phyloP scores from a whole-genome alignment of 2,329 filamentous ascomycete genomes.

The Nothomitra cinnamomea region DNA sequence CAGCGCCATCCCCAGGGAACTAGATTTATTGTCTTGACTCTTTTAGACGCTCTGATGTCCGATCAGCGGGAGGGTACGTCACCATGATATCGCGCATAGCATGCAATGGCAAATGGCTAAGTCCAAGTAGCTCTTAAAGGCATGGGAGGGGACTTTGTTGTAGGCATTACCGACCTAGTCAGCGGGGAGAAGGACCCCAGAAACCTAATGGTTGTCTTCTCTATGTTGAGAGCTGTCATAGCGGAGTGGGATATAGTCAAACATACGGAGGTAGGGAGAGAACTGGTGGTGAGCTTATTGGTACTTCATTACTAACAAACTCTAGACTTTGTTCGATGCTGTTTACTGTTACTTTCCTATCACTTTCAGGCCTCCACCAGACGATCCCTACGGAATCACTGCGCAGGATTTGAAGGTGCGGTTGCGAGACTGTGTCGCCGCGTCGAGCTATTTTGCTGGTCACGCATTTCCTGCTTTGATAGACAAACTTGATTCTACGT shows the following conservation, averaged over 20 bases:
- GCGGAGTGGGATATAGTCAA: conserved; percentile 47
- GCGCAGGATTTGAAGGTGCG: conserved; percentile 50
- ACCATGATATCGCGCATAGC: neutral
- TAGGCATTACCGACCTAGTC: conserved; percentile 45
- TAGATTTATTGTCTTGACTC: conserved; percentile 42
- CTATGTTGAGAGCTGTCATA: conserved; percentile 47
- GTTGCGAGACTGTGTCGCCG: conserved; percentile 45
- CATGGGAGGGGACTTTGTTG: conserved; percentile 41
- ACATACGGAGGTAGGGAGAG: conserved; percentile 35
- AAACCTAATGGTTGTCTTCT: conserved; percentile 55
- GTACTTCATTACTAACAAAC: neutral
- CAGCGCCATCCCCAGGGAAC: conserved; percentile 46
- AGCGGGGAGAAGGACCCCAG: conserved; percentile 52
- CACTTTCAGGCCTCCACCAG: conserved; percentile 50
- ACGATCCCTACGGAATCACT: conserved; percentile 53
- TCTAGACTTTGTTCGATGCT: conserved; percentile 40
- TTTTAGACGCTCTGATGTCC: conserved; percentile 44
- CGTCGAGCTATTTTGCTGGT: conserved; percentile 44
- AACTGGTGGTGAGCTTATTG: neutral
- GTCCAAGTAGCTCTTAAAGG: conserved; percentile 29
- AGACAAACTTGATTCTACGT: conserved; percentile 53
- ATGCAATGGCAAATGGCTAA: conserved; percentile 5
- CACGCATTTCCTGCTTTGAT: conserved; percentile 49
- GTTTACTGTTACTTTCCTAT: conserved; percentile 60
- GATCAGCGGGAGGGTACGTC: conserved; percentile 38